phyloP scores from a whole-genome alignment of 2,329 filamentous ascomycete genomes.

The Lasiodiplodia citricola region DNA sequence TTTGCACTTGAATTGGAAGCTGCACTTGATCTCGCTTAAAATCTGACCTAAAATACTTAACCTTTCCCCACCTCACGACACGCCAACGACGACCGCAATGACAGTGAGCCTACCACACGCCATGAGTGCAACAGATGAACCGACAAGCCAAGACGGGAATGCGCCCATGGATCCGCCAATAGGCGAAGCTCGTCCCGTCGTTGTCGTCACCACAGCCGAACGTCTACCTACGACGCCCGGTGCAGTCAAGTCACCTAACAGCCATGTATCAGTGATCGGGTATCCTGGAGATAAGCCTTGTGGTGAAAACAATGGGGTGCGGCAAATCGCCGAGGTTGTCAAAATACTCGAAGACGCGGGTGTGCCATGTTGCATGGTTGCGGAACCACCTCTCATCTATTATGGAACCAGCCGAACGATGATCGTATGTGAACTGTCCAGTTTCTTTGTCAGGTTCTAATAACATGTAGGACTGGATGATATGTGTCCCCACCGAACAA shows the following conservation, averaged over 20 bases:
- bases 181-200: neutral
- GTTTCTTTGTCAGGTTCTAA: neutral
- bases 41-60: neutral
- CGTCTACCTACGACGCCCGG: neutral
- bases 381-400: neutral
- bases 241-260: neutral
- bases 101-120: neutral
- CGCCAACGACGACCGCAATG: neutral
- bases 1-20: no score
- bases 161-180: neutral
- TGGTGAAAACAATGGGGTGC: neutral
- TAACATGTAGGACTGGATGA: neutral
- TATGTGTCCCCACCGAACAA: neutral
- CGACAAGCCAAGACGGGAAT: neutral
- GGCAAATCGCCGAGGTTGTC: neutral
- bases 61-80: neutral
- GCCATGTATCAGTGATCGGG: neutral
- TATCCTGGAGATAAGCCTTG: neutral
- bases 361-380: neutral
- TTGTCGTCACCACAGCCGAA: neutral
- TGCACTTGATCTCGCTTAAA: neutral
- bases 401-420: neutral
- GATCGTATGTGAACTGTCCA: neutral
- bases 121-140: neutral
- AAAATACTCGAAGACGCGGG: neutral